These are phyloP conservation scores for Biscogniauxia marginata DNA, from an alignment of 2,329 filamentous ascomycete genomes.

Conservation along the genomic window DNA sequence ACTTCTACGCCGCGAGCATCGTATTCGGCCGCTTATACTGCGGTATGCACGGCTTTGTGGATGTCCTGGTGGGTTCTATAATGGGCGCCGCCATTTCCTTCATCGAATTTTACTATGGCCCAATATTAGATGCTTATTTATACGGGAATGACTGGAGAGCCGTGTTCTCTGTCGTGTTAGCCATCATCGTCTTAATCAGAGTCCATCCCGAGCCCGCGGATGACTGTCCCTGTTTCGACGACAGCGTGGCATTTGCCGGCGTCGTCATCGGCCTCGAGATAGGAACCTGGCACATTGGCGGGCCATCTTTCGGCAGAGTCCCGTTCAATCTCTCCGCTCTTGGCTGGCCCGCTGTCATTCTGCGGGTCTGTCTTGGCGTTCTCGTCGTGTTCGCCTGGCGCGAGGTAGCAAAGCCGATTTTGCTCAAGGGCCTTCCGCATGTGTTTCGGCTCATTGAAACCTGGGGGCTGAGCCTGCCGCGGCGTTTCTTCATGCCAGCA, in stretches of 20 bases:
- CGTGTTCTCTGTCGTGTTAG: conserved; percentile 60
- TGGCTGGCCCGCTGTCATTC: conserved; percentile 61
- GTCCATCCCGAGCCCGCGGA: conserved; percentile 95
- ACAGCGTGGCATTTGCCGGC: conserved; percentile 89
- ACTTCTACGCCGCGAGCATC: conserved; percentile 87
- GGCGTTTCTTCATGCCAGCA: conserved; percentile 87
- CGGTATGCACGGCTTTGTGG: conserved; percentile 96
- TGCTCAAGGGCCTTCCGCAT: conserved; percentile 77
- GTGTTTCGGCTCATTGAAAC: conserved; percentile 84
- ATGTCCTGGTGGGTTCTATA: conserved; percentile 77
- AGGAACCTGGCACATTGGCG: conserved; percentile 79
- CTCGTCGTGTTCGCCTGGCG: conserved; percentile 86
- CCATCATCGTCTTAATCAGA: conserved; percentile 74
- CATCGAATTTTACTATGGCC: conserved; percentile 59
- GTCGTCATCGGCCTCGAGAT: conserved; percentile 83
- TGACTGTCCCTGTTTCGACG: conserved; percentile 95
- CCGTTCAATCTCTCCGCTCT: conserved; percentile 66
- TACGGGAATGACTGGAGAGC: conserved; percentile 63
- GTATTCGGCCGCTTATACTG: conserved; percentile 91
- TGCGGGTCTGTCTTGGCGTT: conserved; percentile 77
- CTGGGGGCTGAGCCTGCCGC: conserved; percentile 74
- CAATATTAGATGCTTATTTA: conserved; percentile 69
- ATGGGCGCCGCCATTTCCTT: conserved; percentile 68
- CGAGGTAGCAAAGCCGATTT: conserved; percentile 79
- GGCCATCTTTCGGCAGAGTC: conserved; percentile 47